Evolutionary conservation across 352 stramenopile genomes (phyloP).

Genomic region (Blastocystis hominis): DNA sequence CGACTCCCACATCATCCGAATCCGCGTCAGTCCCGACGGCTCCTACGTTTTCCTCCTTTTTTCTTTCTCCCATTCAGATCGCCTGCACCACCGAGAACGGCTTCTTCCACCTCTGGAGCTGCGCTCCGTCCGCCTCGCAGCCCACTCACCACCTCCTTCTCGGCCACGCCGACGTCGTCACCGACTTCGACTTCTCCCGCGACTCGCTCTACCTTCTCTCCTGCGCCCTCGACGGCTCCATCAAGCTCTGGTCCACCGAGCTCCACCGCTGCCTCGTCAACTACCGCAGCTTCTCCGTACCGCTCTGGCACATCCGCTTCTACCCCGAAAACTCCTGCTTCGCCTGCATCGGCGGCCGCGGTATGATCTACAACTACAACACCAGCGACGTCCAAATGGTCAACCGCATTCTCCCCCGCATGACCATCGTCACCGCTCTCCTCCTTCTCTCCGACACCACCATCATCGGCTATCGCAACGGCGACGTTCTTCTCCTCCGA

Average conservation of each 20-base stretch:
- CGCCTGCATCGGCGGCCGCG: background rate
- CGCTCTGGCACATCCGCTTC: constrained; percentile 2
- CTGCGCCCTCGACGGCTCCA: background rate
- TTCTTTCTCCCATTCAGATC: background rate
- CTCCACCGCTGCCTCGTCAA: constrained; percentile 18
- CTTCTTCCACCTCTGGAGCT: constrained; percentile 4
- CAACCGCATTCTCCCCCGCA: background rate
- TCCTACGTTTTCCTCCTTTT: background rate
- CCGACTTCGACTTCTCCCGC: background rate
- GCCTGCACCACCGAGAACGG: constrained; percentile 26
- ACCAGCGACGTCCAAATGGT: constrained; percentile 19
- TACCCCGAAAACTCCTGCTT: background rate
- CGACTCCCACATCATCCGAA: constrained; percentile 27
- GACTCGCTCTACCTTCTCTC: constrained; percentile 16
- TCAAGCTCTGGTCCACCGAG: constrained; percentile 9
- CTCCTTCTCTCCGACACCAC: background rate
- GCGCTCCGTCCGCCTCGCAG: background rate
- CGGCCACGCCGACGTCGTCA: background rate
- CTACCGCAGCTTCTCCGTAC: constrained; percentile 2
- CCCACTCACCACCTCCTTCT: background rate
- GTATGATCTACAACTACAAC: background rate
- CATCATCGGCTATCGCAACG: background rate
- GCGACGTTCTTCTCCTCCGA: background rate
- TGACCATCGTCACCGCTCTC: background rate
- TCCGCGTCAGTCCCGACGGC: constrained; percentile 13